Conservation (phyloP, 441 rosid species). For the Aquilaria agallochum region DNA sequence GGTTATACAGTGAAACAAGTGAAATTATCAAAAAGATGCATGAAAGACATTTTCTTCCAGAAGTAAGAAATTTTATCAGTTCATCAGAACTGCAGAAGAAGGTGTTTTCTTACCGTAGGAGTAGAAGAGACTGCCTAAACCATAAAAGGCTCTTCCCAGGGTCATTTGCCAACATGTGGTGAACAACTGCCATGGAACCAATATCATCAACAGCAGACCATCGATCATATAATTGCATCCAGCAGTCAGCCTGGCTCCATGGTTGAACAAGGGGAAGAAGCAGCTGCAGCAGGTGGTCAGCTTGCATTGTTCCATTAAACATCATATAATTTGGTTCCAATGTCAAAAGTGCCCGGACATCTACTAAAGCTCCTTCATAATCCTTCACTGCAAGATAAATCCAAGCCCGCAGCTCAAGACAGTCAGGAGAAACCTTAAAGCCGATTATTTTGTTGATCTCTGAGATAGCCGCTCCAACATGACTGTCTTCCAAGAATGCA, state of each 20-base stretch:
- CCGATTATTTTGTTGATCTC: slow-evolving; percentile 81
- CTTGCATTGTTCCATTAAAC: slow-evolving; percentile 67
- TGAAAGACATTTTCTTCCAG: neutral
- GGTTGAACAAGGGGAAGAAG: slow-evolving; percentile 72
- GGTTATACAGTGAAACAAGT: too few relatives aligned
- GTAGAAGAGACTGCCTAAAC: slow-evolving; percentile 94
- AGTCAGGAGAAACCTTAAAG: slow-evolving; percentile 79
- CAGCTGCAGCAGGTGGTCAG: slow-evolving; percentile 70
- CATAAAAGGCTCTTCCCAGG: slow-evolving; percentile 87
- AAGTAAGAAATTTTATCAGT: slow-evolving; percentile 1
- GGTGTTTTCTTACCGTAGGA: slow-evolving; percentile 43
- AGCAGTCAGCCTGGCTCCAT: slow-evolving; percentile 90
- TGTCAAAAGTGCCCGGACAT: slow-evolving; percentile 79
- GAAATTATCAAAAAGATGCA: too few relatives aligned
- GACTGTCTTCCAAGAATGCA: slow-evolving; percentile 61
- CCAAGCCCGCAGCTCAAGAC: slow-evolving; percentile 95
- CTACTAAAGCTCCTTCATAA: slow-evolving; percentile 78
- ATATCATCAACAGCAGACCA: slow-evolving; percentile 99
- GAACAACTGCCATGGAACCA: slow-evolving; percentile 91
- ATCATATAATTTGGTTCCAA: slow-evolving; percentile 80
- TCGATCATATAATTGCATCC: slow-evolving; percentile 94
- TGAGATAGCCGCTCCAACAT: slow-evolving; percentile 57
- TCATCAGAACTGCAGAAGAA: too few relatives aligned
- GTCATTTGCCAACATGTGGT: slow-evolving; percentile 85
- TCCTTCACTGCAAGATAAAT: slow-evolving; percentile 72